Conservation (phyloP, 75 land plant genomes). For the Selaginella tamariscina region DNA sequence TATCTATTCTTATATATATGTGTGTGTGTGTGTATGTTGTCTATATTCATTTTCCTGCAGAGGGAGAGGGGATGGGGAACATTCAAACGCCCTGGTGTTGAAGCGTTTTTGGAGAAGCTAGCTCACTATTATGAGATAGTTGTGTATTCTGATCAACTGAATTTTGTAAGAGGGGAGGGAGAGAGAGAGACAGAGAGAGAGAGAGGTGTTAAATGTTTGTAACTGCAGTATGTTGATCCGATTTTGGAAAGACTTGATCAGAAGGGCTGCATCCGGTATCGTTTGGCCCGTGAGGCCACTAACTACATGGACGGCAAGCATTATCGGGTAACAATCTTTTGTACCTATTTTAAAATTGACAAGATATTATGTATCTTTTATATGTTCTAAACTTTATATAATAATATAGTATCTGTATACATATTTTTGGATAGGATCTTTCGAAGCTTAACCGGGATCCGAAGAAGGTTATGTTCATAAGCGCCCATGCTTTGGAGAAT, state of each 20-base stretch:
- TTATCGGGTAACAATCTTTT: constrained; percentile 31
- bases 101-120: constrained; percentile 83
- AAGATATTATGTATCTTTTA: too few relatives aligned
- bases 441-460: constrained; percentile 92
- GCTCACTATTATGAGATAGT: constrained; percentile 90
- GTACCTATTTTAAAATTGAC: too few relatives aligned
- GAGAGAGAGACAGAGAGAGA: too few relatives aligned
- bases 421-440: constrained; percentile 46
- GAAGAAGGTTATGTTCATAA: constrained; percentile 51
- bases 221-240: constrained; percentile 6
- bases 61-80: constrained; percentile 93
- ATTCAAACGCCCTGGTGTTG: constrained; percentile 92
- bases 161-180: constrained; percentile 74
- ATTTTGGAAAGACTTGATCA: constrained; percentile 9
- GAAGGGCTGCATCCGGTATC: constrained; percentile 7
- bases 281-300: neutral
- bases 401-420: too few relatives aligned
- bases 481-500: constrained; percentile 71
- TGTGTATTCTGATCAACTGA: constrained; percentile 68
- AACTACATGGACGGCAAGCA: constrained; percentile 3
- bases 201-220: too few relatives aligned
- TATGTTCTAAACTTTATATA: too few relatives aligned
- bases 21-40: too few relatives aligned
- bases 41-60: constrained; percentile 29
- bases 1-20: constrained; percentile 16